phyloP scores from a whole-genome alignment of 2,329 filamentous ascomycete species.

The Paraphoma chrysanthemicola region DNA sequence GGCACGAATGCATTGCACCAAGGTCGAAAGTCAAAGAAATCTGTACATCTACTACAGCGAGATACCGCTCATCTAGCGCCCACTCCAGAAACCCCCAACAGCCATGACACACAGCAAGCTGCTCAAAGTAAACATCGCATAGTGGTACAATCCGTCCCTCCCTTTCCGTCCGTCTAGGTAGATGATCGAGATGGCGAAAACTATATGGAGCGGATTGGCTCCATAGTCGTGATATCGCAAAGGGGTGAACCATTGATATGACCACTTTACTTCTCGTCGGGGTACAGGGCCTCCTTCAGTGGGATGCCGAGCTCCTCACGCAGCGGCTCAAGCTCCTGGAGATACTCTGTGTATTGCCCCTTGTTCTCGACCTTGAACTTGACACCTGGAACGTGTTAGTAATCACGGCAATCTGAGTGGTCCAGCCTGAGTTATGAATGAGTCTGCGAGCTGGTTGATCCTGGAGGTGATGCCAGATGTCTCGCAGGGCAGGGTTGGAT shows the following conservation, averaged over 20 bases:
- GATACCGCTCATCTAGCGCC: constrained; percentile 26
- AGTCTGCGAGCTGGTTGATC: not conserved
- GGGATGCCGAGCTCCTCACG: constrained; percentile 91
- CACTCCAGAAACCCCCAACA: constrained; percentile 8
- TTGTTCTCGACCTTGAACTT: constrained; percentile 99
- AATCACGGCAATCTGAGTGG: constrained; percentile 16
- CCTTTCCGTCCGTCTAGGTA: constrained; percentile 26
- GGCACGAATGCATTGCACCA: no score
- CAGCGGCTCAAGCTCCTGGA: constrained; percentile 89
- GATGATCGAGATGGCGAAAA: constrained; percentile 31
- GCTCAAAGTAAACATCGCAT: constrained; percentile 29
- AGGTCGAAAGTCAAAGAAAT: constrained; percentile 7
- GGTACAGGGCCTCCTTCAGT: constrained; percentile 93
- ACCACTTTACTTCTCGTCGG: constrained; percentile 54
- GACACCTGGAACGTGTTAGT: constrained; percentile 69
- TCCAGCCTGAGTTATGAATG: not conserved
- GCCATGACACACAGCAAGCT: constrained; percentile 16
- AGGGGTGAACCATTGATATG: constrained; percentile 14
- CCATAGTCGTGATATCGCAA: constrained; percentile 17
- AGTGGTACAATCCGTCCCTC: constrained; percentile 34
- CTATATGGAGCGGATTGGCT: constrained; percentile 24
- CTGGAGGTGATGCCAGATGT: no score
- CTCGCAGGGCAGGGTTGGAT: not conserved
- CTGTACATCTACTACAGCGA: constrained; percentile 41
- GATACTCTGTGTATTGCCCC: constrained; percentile 95